phyloP scores from a whole-genome alignment of 805 yeast species.

The Candida saitoana region DNA sequence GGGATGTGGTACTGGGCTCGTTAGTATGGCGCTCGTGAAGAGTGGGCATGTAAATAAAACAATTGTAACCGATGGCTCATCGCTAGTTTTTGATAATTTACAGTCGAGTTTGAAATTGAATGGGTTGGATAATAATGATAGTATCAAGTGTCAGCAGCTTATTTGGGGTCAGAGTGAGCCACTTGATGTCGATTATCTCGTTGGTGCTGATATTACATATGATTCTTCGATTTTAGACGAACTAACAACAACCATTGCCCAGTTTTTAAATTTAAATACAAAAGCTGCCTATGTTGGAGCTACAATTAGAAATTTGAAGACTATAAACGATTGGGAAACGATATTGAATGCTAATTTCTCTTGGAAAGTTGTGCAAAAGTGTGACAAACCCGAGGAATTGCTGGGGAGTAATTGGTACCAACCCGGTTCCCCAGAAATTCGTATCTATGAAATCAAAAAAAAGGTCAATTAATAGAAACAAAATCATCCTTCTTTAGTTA shows the following conservation, averaged over 20 bases:
- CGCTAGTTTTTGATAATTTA: constrained; percentile 47
- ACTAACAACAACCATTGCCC: constrained; percentile 48
- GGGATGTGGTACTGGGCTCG: constrained; percentile 89
- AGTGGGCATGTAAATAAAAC: constrained; percentile 21
- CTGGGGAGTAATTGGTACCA: constrained; percentile 19
- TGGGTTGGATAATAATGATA: constrained; percentile 12
- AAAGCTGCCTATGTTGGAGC: constrained; percentile 56
- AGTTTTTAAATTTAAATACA: constrained; percentile 27
- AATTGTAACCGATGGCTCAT: constrained; percentile 66
- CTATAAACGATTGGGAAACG: constrained; percentile 31
- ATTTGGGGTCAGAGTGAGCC: constrained; percentile 53
- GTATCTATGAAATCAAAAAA: constrained; percentile 21
- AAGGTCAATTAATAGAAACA: too few relatives aligned
- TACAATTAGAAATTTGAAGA: constrained; percentile 57
- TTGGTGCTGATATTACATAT: constrained; percentile 89
- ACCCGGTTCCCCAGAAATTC: constrained; percentile 23
- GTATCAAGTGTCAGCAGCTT: constrained; percentile 25
- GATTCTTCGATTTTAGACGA: constrained; percentile 58
- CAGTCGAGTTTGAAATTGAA: constrained; percentile 46
- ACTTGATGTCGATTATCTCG: constrained; percentile 42
- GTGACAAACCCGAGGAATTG: constrained; percentile 11
- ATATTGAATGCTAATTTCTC: constrained; percentile 9
- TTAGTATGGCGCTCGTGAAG: constrained; percentile 46
- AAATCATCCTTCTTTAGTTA: too few relatives aligned
- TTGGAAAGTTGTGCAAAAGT: constrained; percentile 16